Conservation (phyloP, 345 rosid species). For the Citrus trifoliata region DNA sequence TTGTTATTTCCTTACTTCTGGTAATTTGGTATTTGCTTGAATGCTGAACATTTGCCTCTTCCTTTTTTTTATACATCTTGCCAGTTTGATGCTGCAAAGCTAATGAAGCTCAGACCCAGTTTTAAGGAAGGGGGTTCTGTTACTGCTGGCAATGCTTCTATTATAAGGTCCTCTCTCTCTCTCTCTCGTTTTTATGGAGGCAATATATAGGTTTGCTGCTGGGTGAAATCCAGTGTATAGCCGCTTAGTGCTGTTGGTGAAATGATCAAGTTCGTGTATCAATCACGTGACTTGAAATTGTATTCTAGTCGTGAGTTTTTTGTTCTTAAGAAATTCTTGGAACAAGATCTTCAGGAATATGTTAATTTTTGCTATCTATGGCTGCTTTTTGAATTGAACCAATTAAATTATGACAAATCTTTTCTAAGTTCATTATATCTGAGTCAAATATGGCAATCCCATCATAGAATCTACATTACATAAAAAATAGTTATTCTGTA, state of each 20-base stretch:
- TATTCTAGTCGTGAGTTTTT: neutral
- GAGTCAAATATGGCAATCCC: neutral
- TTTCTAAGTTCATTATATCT: neutral
- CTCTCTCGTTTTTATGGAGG: neutral
- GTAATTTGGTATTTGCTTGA: neutral
- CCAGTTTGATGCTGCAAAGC: conserved; percentile 77
- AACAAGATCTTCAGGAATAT: neutral
- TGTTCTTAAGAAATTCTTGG: neutral
- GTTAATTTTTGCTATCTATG: neutral
- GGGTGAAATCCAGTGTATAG: neutral
- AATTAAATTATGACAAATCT: neutral
- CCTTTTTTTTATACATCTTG: neutral
- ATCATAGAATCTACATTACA: neutral
- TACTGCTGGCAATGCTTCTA: conserved; percentile 98
- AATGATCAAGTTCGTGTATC: neutral
- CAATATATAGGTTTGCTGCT: neutral
- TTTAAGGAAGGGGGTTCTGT: conserved; percentile 90
- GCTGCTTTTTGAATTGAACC: neutral
- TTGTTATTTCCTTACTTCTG: neutral
- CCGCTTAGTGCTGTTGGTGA: neutral
- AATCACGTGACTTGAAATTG: neutral
- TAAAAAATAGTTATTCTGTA: neutral
- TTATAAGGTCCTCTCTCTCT: conserved; percentile 60
- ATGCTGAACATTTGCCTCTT: conserved; percentile 6
- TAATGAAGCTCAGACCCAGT: conserved; percentile 86